Conservation (phyloP, 2,329 filamentous ascomycete species). For the Cryphonectria nitschkei region DNA sequence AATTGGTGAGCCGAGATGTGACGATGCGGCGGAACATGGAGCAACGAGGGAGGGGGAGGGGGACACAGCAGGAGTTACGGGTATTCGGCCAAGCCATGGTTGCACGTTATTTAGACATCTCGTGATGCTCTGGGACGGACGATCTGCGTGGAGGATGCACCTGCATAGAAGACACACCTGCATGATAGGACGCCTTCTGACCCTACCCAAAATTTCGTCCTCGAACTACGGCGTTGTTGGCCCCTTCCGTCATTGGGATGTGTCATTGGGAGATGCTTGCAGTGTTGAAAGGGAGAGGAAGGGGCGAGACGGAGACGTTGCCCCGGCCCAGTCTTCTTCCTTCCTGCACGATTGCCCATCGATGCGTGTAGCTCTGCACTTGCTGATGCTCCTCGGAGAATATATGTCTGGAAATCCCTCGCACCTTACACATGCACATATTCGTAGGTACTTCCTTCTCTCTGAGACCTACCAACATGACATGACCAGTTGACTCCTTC, state of each 20-base stretch:
- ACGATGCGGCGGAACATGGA: background rate
- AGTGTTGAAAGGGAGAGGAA: background rate
- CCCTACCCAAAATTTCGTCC: background rate
- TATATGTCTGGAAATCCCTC: conserved; percentile 12
- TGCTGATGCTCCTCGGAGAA: background rate
- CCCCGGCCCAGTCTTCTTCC: conserved; percentile 4
- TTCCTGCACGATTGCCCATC: background rate
- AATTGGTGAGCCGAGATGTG: background rate
- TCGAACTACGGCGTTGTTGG: background rate
- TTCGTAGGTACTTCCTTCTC: background rate
- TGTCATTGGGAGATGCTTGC: background rate
- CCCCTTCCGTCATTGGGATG: background rate
- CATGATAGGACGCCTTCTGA: no score
- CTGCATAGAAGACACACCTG: background rate
- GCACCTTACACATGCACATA: conserved; percentile 11
- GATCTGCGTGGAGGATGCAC: background rate
- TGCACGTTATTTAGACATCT: conserved; percentile 1
- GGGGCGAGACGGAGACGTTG: background rate
- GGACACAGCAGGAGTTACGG: conserved; percentile 6
- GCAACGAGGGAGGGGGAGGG: background rate
- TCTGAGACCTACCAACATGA: conserved; percentile 1
- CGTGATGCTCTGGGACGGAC: conserved; percentile 15
- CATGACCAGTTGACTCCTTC: background rate
- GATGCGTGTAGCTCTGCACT: background rate
- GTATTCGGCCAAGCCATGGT: background rate